phyloP scores from a whole-genome alignment of 1,139 yeast species.

The Debaryomyces psychrophilus region DNA sequence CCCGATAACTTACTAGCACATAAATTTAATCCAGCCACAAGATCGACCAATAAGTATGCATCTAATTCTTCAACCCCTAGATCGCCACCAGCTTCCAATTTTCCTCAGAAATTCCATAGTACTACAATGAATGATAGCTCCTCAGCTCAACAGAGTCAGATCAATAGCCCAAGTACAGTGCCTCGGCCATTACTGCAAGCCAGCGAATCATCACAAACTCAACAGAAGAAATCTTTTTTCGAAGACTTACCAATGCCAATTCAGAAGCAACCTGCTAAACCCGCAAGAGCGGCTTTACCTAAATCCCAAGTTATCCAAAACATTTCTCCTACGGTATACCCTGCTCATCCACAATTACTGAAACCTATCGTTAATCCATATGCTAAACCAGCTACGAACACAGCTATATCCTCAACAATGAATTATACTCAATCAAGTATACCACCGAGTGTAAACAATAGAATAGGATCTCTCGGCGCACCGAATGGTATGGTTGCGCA shows the following conservation, averaged over 20 bases:
- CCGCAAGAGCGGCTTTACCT: slow-evolving; percentile 37
- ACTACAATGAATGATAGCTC: background rate
- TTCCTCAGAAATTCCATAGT: slow-evolving; percentile 11
- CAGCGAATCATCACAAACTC: slow-evolving; percentile 12
- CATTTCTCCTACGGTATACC: background rate
- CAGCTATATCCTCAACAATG: slow-evolving; percentile 12
- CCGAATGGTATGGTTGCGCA: slow-evolving; percentile 8
- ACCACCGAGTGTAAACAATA: slow-evolving; percentile 17
- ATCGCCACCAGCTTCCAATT: slow-evolving; percentile 6
- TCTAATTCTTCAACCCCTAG: slow-evolving; percentile 1
- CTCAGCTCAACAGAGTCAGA: background rate
- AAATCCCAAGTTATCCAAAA: slow-evolving; percentile 9
- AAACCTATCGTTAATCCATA: slow-evolving; percentile 8
- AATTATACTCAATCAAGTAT: slow-evolving; percentile 7
- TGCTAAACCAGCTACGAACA: slow-evolving; percentile 7
- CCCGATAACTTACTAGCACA: slow-evolving; percentile 63
- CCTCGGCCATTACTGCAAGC: background rate
- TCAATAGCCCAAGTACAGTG: background rate
- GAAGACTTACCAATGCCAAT: slow-evolving; percentile 53
- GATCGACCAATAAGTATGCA: slow-evolving; percentile 31
- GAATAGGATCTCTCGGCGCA: slow-evolving; percentile 5
- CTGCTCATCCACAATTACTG: slow-evolving; percentile 2
- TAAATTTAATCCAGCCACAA: slow-evolving; percentile 37
- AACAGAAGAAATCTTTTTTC: slow-evolving; percentile 48
- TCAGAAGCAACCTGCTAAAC: slow-evolving; percentile 28